Conservation (phyloP, 164 flowering plant species). For the Stephania cephalantha region DNA sequence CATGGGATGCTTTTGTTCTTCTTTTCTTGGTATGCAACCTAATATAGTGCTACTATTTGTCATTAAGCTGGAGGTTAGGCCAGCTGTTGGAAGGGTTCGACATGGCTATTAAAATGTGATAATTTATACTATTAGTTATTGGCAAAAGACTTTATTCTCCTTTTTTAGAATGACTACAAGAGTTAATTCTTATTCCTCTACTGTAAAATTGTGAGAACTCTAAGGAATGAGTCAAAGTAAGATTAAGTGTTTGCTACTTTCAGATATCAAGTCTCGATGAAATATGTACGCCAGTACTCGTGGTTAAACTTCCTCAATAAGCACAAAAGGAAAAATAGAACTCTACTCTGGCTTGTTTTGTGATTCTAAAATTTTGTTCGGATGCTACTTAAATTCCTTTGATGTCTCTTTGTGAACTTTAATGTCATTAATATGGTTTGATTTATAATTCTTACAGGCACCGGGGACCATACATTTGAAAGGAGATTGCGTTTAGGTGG, state of each 20-base stretch:
- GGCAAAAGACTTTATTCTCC: neutral
- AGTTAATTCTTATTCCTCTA: neutral
- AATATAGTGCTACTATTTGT: too few relatives aligned
- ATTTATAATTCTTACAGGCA: conserved; percentile 41
- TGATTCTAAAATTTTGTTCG: neutral
- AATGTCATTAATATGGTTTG: neutral
- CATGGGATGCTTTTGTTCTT: neutral
- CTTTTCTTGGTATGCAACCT: neutral
- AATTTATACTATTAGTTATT: neutral
- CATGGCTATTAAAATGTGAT: neutral
- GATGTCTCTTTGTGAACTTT: neutral
- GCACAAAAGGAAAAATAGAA: neutral
- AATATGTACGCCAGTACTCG: neutral
- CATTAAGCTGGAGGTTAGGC: neutral
- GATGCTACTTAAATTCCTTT: neutral
- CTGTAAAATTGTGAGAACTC: neutral
- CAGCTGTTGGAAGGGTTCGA: neutral
- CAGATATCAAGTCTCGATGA: neutral
- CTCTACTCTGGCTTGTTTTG: neutral
- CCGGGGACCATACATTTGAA: conserved; percentile 95
- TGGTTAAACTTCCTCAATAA: neutral
- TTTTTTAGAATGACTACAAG: too few relatives aligned
- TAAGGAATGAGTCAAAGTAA: neutral
- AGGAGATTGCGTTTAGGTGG: conserved; percentile 94
- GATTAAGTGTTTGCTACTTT: neutral